Evolutionary conservation across 1,284 basidiomycete genomes (phyloP).

Genomic region (Sutorius eximius): DNA sequence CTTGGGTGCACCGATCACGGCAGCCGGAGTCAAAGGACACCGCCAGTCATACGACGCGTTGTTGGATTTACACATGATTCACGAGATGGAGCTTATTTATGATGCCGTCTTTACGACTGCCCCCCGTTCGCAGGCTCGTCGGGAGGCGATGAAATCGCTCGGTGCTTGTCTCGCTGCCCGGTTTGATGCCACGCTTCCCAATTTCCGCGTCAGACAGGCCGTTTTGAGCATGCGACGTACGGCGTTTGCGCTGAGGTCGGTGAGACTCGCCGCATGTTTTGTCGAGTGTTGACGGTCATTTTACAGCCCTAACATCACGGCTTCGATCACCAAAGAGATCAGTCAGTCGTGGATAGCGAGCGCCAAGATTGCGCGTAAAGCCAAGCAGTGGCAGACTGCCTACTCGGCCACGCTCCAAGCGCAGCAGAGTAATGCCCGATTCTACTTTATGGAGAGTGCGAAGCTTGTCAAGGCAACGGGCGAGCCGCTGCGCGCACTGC

Average conservation of each 20-base stretch:
- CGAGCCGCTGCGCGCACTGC: constrained; percentile 84
- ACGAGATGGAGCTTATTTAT: constrained; percentile 85
- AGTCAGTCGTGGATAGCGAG: constrained; percentile 90
- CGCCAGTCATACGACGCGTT: constrained; percentile 86
- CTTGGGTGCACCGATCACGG: constrained; percentile 80
- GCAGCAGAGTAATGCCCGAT: constrained; percentile 70
- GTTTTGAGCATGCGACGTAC: constrained; percentile 89
- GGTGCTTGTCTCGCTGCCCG: constrained; percentile 51
- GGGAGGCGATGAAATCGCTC: constrained; percentile 31
- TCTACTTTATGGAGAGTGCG: constrained; percentile 89
- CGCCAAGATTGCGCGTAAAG: constrained; percentile 93
- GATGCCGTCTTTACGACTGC: constrained; percentile 41
- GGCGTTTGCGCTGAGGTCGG: constrained; percentile 74
- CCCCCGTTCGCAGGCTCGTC: constrained; percentile 37
- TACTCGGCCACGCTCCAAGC: constrained; percentile 96
- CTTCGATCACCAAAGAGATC: constrained; percentile 57
- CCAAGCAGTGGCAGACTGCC: constrained; percentile 94
- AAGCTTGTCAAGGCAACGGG: constrained; percentile 84
- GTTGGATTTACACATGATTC: constrained; percentile 84
- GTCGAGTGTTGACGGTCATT: constrained; percentile 12
- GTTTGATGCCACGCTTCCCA: constrained; percentile 80
- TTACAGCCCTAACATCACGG: constrained; percentile 31
- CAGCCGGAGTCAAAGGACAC: constrained; percentile 80
- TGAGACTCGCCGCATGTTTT: constrained; percentile 26
- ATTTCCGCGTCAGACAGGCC: constrained; percentile 90